Percentiles rank a stretch among this genome's conserved stretches.
Conservation (phyloP, 2,329 filamentous ascomycete species). For the Fusarium protoensiforme region DNA sequence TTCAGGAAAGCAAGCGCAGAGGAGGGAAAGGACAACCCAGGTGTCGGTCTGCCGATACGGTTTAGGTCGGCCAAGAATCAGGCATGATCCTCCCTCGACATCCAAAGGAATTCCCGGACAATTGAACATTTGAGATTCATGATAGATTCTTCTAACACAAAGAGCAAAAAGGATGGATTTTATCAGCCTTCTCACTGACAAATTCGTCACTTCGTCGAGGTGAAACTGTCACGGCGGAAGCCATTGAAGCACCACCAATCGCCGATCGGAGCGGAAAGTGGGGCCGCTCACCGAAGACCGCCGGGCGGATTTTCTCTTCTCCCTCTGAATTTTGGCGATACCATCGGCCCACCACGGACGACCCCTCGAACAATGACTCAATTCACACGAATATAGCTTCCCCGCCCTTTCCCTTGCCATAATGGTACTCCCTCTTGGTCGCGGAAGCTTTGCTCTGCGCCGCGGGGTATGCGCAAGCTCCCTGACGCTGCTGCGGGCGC, state of each 20-base stretch:
- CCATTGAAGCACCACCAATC: not conserved
- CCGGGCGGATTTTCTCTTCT: conserved; percentile 4
- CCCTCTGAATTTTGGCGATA: conserved; percentile 23
- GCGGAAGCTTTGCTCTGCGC: conserved; percentile 38
- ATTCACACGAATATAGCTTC: conserved; percentile 24
- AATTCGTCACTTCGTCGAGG: no score
- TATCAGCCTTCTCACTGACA: no score
- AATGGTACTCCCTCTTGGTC: conserved; percentile 42
- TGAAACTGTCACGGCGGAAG: not conserved
- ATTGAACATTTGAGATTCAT: no score
- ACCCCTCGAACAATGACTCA: conserved; percentile 31
- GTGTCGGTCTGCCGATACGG: no score
- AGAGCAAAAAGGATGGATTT: no score
- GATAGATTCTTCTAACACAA: no score
- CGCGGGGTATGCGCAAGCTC: conserved; percentile 4
- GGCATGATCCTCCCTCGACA: no score
- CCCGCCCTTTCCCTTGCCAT: not conserved
- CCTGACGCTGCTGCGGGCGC: conserved; percentile 12
- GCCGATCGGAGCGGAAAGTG: not conserved
- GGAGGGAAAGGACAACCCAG: no score
- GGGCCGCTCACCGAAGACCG: not conserved
- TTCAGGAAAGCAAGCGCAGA: no score
- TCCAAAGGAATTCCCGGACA: no score
- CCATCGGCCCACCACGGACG: conserved; percentile 34
- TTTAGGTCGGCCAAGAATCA: no score